Base-by-base conservation (phyloP, 129 eudicot genomes). In the Tagetes erecta region DNA sequence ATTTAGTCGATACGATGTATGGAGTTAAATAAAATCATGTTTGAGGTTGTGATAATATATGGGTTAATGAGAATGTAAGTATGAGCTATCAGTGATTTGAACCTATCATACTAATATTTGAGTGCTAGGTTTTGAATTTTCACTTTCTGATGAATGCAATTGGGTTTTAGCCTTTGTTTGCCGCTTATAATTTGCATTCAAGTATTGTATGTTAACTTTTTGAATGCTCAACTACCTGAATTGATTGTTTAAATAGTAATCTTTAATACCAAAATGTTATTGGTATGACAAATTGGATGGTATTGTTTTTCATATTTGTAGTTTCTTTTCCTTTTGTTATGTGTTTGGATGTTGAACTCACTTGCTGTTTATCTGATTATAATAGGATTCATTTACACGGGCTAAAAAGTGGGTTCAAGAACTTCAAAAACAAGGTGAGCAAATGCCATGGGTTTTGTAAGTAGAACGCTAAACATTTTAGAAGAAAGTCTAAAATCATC, bases 401-500 rank as follows among this genome's bases (percentile, higher is more conserved):
- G 98, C 98, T 42, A 93, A 93, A 87, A 93, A 87, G 83, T 93
- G 98, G 98, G 98, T 93, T 45, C 95, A 93, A 80, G 96, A 92
- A 78, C 86, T 92, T 68, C 98, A 89, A 80, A 92, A 92, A 84
- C 98, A 94, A 94, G 98, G 98, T 94, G 64, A 65, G 78, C 65
- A 44, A 33, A 30, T 55, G 44, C 12, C 56, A 55, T 68, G 10
- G 11, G 14, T 49, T 79, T 6, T 12, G 40, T 78, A 30, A 56
- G 39, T 38, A 10, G 0, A 55, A 13, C 31, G 8, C 7, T 78
- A 49, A n/a, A 52, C 1, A 12, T 37, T 62, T 31, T 20, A 6
- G 72, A 20, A 36, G 65, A 51, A 37, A 34, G 10, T 39, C 14
- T 53, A 14, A 56, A 53, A 6, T 78, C 27, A 33, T 58, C 46